These are phyloP conservation scores for Phytophthora tubulina DNA, from an alignment of 352 stramenopile species.

Conservation along the genomic window DNA sequence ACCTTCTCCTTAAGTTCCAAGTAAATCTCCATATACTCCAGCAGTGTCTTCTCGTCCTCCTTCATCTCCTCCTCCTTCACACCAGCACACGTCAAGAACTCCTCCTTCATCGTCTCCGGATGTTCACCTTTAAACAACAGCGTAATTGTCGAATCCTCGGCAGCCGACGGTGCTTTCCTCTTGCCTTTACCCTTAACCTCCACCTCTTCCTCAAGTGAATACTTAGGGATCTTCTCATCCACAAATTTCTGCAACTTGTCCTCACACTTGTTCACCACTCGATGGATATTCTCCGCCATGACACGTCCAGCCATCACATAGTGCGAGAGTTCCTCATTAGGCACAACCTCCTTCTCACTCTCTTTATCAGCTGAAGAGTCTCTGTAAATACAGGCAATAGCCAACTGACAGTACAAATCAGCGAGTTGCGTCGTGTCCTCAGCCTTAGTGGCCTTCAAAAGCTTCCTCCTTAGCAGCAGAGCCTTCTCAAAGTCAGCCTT, in stretches of 20 bases:
- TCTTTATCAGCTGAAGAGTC: conserved; percentile 49
- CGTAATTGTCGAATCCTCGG: conserved; percentile 24
- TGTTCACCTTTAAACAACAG: conserved; percentile 63
- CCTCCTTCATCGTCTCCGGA: conserved; percentile 61
- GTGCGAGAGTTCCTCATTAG: conserved; percentile 72
- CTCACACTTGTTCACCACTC: conserved; percentile 52
- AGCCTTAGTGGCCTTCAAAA: conserved; percentile 70
- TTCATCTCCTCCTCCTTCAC: conserved; percentile 43
- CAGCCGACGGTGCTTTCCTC: conserved; percentile 48
- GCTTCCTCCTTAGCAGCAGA: conserved; percentile 73
- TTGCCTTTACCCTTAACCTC: conserved; percentile 75
- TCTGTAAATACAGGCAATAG: conserved; percentile 88
- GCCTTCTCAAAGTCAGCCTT: conserved; percentile 84
- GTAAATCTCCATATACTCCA: conserved; percentile 90
- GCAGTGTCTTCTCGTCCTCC: conserved; percentile 55
- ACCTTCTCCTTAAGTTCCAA: conserved; percentile 89
- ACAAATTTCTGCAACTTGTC: conserved; percentile 64
- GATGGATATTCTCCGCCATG: conserved; percentile 87
- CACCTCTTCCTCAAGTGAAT: conserved; percentile 40
- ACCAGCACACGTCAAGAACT: conserved; percentile 64
- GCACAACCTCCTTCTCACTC: conserved; percentile 31
- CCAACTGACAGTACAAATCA: conserved; percentile 85
- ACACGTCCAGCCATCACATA: conserved; percentile 85
- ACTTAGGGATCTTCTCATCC: conserved; percentile 59
- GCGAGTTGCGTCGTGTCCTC: conserved; percentile 82